Evolutionary conservation across 345 rosid genomes (phyloP).

Genomic region (Mangifera indica): DNA sequence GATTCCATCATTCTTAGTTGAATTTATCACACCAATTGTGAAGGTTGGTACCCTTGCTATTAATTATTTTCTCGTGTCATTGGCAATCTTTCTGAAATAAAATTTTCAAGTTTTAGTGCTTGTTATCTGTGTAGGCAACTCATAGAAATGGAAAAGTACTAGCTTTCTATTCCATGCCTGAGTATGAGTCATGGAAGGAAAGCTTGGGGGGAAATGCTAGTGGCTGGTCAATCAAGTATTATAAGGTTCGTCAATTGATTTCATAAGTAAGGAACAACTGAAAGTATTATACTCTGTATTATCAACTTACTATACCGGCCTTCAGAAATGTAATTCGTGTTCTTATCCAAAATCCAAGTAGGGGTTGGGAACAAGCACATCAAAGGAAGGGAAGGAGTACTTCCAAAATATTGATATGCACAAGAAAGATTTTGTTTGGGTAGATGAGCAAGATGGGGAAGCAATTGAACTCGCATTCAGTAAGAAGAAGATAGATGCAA

Average conservation of each 20-base stretch:
- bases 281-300: background rate
- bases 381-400: conserved; percentile 76
- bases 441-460: conserved; percentile 75
- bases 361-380: conserved; percentile 96
- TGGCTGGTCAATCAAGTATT: conserved; percentile 89
- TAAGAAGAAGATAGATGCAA: conserved; percentile 93
- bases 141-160: conserved; percentile 45
- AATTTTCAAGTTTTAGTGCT: background rate
- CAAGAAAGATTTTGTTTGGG: conserved; percentile 89
- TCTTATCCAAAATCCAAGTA: conserved; percentile 19
- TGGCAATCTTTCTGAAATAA: background rate
- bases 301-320: background rate
- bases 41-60: conserved; percentile 48
- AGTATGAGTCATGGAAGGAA: conserved; percentile 84
- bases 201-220: conserved; percentile 60
- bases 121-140: conserved; percentile 53
- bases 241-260: conserved; percentile 63
- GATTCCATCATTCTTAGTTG: conserved; percentile 84
- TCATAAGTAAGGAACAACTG: conserved; percentile 5
- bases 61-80: background rate
- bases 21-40: conserved; percentile 94
- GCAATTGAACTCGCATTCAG: conserved; percentile 97
- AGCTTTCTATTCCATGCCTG: conserved; percentile 91
- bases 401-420: conserved; percentile 55
- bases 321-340: background rate